Evolutionary conservation across 2,329 filamentous ascomycete species (phyloP), one percentile per base, ranked within the genome.

Genomic region (Geosmithia flava): DNA sequence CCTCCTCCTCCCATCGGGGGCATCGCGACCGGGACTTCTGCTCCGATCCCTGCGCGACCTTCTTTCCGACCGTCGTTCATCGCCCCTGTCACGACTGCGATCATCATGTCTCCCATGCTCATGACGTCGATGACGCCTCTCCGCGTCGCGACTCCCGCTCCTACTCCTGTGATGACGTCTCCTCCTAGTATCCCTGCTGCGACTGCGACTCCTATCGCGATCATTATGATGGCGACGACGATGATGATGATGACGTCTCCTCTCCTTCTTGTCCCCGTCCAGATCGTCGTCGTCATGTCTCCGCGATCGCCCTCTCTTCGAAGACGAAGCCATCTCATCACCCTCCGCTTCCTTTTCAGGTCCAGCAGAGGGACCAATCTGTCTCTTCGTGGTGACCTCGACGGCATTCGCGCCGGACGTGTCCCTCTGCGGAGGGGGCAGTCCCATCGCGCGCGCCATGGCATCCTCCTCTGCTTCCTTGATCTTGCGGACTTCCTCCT

Each of bases 401-500:
- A 95, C 64, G 0, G 85, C 78, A 61, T 93, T 94, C 2, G 76
- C 74, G 3, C 74, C 77, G 1, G 75, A 76, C 1, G 70, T 69
- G 45, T 78, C 75, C 47, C 78, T 72, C 7, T 73, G 68, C 1
- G 83, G 77, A 2, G 85, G 74, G 0, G 87, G 88, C 29, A 96
- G 68, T 0, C 93, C 93, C 48, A 98, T 69, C 0, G 90, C 90
- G 43, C 72, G 75, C 3, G 88, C 82, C 61, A 97, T 83, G 1
- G 90, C 93, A 62, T 96, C 91, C 61, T 95, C 87, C 59, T 98
- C 93, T 0, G 85, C 87, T 63, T 95, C 86, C 59, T 95, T 96
- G 61, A 96, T 76, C 55, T 76, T 81, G 55, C 80, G 78, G 56
- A 93, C 75, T 64, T 96, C 91, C 57, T 88, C 85, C 51, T 80